Base-by-base conservation (phyloP, 73 alveolate species). In the Urostyla sp. region DNA sequence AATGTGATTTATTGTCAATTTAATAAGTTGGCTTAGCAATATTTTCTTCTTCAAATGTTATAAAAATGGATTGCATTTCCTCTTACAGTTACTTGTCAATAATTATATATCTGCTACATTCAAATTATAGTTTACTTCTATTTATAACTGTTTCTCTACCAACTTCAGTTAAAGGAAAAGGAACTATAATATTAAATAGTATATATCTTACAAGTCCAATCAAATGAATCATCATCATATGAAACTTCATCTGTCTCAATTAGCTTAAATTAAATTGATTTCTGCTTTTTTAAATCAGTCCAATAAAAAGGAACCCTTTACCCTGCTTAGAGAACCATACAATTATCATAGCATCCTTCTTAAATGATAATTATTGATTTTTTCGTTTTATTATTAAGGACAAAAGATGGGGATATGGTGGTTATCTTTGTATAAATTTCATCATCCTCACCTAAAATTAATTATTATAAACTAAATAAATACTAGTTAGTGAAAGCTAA, bases 381-480 rank as follows among this genome's bases (percentile, higher is more conserved):
- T 13, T 61, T 48, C 57, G 79, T 60, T 45, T 55, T 46, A 55
- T 87, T 87, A 1, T 36, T 21, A 26, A 87, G 46, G 5, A 87
- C 83, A 55, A 11, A 87, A 23, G 77, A 37, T 13, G 94, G 94
- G 37, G 63, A 31, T 13, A 87, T 49, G 13, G 80, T 79, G 7
- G 86, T 44, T 1, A 87, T 59, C 36, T 63, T 78, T 27, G 94
- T 77, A 24, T 69, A 69, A 3, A 69, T 45, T 49, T 69, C 83
- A 46, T 69, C 83, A 46, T 69, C 83, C 20, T 57, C 40, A 38
- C 60, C 79, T 63, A 63, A 40, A 63, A 37, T 38, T 10, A 27
- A 28, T 63, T 21, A 63, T 24, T 37, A 43, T 16, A 34, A 11
- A 36, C 24, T 28, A 43, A 5, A 21, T 40, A 63, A 23, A 20